Evolutionary conservation across 2,329 filamentous ascomycete genomes (phyloP).

Genomic region (Aspergillus sp.): DNA sequence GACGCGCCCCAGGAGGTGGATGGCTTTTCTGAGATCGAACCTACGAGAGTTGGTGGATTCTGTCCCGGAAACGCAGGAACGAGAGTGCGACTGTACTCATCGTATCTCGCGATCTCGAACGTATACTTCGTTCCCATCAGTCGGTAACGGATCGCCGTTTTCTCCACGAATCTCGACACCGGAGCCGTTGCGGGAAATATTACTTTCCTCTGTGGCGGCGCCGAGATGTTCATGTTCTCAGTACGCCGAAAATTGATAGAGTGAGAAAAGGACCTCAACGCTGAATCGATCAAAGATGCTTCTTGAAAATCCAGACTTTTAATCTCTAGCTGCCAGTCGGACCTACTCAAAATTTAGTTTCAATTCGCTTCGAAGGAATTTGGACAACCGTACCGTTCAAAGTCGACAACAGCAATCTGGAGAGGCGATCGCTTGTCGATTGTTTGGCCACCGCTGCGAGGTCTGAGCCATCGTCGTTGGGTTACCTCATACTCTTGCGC

Average conservation of each 20-base stretch:
- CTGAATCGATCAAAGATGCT: constrained; percentile 17
- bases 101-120: constrained; percentile 39
- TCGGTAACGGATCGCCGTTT: constrained; percentile 32
- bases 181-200: constrained; percentile 20
- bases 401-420: constrained; percentile 32
- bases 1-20: constrained; percentile 33
- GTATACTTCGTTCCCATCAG: constrained; percentile 35
- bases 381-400: constrained; percentile 23
- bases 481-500: constrained; percentile 28
- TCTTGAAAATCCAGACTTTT: constrained; percentile 33
- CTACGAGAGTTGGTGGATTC: constrained; percentile 1
- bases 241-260: constrained; percentile 19
- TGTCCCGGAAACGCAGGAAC: constrained; percentile 8
- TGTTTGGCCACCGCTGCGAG: constrained; percentile 14
- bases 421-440: constrained; percentile 22
- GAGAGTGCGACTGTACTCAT: constrained; percentile 24
- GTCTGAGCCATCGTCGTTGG: constrained; percentile 30
- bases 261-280: constrained; percentile 24
- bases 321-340: constrained; percentile 38
- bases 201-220: constrained; percentile 22
- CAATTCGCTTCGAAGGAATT: background rate
- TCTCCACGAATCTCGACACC: constrained; percentile 31
- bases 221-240: constrained; percentile 15
- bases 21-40: constrained; percentile 16
- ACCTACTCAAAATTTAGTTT: constrained; percentile 18